Conservation (phyloP, 345 rosid genomes). For the Salix udensis region DNA sequence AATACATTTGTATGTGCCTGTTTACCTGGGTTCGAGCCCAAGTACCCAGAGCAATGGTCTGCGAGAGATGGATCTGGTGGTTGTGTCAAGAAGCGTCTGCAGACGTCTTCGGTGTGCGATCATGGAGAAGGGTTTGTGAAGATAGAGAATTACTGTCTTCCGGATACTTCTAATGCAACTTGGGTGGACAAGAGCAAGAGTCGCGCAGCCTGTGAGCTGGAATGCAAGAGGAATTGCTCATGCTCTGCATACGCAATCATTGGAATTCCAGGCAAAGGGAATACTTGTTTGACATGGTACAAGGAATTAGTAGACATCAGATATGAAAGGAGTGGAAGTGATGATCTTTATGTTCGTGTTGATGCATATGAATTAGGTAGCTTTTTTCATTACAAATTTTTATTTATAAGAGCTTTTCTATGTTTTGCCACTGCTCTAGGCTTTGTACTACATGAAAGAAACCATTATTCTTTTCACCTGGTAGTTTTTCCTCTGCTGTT, state of each 20-base stretch:
- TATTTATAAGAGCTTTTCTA: too few species aligned
- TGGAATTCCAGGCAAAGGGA: neutral
- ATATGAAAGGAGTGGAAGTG: neutral
- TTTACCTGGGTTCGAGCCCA: constrained; percentile 11
- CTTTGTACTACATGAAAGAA: too few species aligned
- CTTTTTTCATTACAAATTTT: neutral
- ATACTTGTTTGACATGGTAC: constrained; percentile 9
- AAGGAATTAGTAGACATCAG: neutral
- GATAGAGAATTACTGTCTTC: neutral
- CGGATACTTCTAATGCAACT: neutral
- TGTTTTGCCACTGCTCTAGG: too few species aligned
- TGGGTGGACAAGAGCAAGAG: neutral
- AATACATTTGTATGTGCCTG: neutral
- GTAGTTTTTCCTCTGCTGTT: too few species aligned
- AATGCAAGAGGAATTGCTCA: constrained; percentile 6
- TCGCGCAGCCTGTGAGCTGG: neutral
- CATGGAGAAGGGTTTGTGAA: neutral
- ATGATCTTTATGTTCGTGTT: constrained; percentile 10
- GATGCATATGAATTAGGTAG: constrained; percentile 16
- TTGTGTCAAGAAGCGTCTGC: neutral
- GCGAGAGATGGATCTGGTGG: constrained; percentile 8
- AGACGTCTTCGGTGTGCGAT: neutral
- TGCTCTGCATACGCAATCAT: constrained; percentile 8
- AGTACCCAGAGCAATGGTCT: neutral
- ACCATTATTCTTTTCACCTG: too few species aligned